Evolutionary conservation across 257 asterid species (phyloP).

Genomic region (Solanum bulbocastanum): DNA sequence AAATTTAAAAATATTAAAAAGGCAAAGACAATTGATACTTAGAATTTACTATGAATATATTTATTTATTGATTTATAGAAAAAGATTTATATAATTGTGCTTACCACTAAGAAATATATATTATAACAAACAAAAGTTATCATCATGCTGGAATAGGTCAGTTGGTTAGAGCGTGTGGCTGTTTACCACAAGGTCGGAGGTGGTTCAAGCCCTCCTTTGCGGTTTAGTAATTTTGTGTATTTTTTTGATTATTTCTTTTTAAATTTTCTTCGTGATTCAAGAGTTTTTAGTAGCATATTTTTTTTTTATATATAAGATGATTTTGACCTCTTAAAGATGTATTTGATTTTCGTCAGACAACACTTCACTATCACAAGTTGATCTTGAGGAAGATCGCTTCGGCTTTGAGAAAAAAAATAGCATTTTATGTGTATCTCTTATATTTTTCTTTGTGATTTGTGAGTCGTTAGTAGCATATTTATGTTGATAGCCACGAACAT

Average conservation of each 20-base stretch:
- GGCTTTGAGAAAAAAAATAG: too few species aligned
- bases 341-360: background rate
- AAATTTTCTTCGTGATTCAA: background rate
- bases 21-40: too few species aligned
- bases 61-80: too few species aligned
- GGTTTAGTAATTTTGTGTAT: background rate
- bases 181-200: conserved; percentile 99
- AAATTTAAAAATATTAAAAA: too few species aligned
- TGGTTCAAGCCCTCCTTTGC: conserved; percentile 78
- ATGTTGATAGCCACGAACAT: background rate
- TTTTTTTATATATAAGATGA: background rate
- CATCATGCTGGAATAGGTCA: conserved; percentile 92
- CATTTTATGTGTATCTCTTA: background rate
- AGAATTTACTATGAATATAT: too few species aligned
- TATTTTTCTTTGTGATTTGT: background rate
- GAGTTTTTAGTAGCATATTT: background rate
- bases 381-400: background rate
- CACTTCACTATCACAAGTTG: background rate
- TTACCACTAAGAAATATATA: too few species aligned
- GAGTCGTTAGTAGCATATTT: too few species aligned
- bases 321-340: background rate
- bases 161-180: conserved; percentile 99
- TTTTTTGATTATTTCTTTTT: background rate
- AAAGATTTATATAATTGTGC: too few species aligned
- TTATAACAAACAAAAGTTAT: too few species aligned